Base-by-base conservation (phyloP, 768 basidiomycete species). In the Pulveroboletus sp. region DNA sequence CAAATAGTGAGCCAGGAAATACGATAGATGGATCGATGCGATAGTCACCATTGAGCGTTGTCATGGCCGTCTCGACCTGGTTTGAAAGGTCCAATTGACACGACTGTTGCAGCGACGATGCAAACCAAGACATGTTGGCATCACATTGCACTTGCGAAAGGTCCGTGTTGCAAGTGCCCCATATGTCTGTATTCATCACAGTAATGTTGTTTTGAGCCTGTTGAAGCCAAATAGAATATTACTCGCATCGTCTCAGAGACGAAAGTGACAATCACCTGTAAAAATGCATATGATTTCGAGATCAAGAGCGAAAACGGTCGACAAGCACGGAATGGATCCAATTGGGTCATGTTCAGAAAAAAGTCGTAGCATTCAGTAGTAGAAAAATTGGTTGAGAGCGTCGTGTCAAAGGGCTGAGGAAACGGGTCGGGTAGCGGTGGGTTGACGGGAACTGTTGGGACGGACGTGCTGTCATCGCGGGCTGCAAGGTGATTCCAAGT, bases 141-240 rank as follows among this genome's bases (percentile, higher is more conserved):
- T 67, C 56, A 57, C 90, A 94, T 51, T 83, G 75, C 20, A 67
- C 72, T 13, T 69, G 62, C 3, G 64, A 59, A 1, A 66, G 59
- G 14, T 62, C 67, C 6, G 87, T 87, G 56, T 90, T 84, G 65
- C 91, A 94, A 0, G 85, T 89, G 3, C 87, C 87, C 84, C 87
- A 89, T 7, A 92, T 60, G 42, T 90, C 71, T 9, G 71, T 65
- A 58, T 91, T 92, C 59, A 90, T 72, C 31, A 75, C 62, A 2
- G 80, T 77, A 34, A 80, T 60, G 66, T 87, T 82, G 3, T 65
- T 60, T 67, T 87, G 85, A 31, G 84, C 82, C 87, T 90, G 71
- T 65, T 65, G 54, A 29, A 19, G 14, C 9, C 24, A 17, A 46
- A 19, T 37, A 4, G n/a, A 16, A n/a, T n/a, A n/a, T 60, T 8